Conservation (phyloP, 2,329 filamentous ascomycete genomes). For the Arthrocladium fulminans region DNA sequence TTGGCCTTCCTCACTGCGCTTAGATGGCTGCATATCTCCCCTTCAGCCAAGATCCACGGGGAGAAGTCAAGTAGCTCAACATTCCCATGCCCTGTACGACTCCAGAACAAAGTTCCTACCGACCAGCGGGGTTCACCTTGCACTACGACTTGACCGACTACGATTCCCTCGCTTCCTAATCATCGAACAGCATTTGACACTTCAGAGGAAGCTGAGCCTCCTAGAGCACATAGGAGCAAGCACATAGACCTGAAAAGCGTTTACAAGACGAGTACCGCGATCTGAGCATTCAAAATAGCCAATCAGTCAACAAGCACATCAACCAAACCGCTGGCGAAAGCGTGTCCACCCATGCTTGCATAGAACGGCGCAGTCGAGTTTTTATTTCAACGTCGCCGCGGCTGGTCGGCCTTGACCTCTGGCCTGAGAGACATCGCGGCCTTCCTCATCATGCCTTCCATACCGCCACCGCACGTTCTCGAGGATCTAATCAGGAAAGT, state of each 20-base stretch:
- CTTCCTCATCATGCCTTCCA: constrained; percentile 2
- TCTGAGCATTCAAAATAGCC: not conserved
- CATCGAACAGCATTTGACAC: not conserved
- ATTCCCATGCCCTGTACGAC: constrained; percentile 1
- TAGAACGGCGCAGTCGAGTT: not conserved
- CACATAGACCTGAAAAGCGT: not conserved
- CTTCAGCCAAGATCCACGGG: not conserved
- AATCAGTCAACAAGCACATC: not conserved
- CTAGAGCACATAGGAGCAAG: not conserved
- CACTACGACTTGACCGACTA: not conserved
- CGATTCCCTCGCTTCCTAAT: not conserved
- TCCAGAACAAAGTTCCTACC: constrained; percentile 1
- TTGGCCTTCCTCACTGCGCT: constrained; percentile 1
- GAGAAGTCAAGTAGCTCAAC: constrained; percentile 1
- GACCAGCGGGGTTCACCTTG: not conserved
- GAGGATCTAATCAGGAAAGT: not conserved
- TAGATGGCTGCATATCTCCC: not conserved
- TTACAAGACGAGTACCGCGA: not conserved
- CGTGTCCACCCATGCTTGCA: not conserved
- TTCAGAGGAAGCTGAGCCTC: not conserved
- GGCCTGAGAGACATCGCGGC: not conserved
- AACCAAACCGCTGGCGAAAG: not conserved
- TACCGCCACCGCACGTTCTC: constrained; percentile 4
- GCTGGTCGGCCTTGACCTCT: not conserved
- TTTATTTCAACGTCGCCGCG: not conserved